Conservation (phyloP, 257 asterid species). For the Mentha longifolia region DNA sequence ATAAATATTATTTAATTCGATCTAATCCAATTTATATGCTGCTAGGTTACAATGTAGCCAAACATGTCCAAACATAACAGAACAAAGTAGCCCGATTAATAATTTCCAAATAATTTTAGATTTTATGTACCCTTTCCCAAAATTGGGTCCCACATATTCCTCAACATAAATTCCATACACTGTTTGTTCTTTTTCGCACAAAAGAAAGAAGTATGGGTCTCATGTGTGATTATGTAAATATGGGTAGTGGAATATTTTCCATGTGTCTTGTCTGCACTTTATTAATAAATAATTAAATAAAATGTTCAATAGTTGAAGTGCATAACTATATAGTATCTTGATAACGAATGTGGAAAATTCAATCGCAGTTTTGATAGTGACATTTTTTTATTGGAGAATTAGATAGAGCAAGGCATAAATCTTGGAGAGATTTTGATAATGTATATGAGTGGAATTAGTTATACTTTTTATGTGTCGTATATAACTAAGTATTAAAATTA, state of each 20-base stretch:
- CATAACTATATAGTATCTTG: background rate
- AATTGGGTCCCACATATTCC: background rate
- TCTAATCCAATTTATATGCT: background rate
- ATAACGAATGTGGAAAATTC: background rate
- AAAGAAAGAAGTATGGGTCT: background rate
- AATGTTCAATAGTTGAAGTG: background rate
- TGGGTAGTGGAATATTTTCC: background rate
- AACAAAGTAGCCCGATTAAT: slow-evolving; percentile 11
- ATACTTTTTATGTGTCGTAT: too few relatives aligned
- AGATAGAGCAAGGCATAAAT: too few relatives aligned
- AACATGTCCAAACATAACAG: background rate
- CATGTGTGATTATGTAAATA: background rate
- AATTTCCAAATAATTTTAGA: background rate
- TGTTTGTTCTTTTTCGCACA: background rate
- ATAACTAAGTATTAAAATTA: too few relatives aligned
- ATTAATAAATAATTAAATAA: background rate
- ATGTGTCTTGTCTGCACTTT: slow-evolving; percentile 9
- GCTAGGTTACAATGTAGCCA: slow-evolving; percentile 1
- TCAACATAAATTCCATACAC: slow-evolving; percentile 9
- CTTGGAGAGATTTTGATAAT: too few relatives aligned
- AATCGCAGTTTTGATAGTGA: background rate
- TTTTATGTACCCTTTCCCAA: background rate
- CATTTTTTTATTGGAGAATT: background rate
- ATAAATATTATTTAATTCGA: background rate
- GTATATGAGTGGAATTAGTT: too few relatives aligned